These are phyloP conservation scores for Xylaria curta DNA, from an alignment of 495 filamentous ascomycete genomes.

Conservation along the genomic window DNA sequence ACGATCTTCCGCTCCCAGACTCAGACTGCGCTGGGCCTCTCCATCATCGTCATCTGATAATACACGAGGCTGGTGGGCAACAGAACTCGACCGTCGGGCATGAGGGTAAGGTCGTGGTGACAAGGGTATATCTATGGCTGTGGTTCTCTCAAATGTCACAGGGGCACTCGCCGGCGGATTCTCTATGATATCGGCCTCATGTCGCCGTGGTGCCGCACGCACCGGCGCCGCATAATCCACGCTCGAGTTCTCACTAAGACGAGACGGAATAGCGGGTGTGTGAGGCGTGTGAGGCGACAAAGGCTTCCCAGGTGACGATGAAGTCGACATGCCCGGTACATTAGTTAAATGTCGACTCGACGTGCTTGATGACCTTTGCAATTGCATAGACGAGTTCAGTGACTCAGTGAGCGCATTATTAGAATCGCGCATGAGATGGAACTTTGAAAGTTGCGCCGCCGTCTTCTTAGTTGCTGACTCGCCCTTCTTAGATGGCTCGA, in stretches of 20 bases:
- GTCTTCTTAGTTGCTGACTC: conserved; percentile 68
- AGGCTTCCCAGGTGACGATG: conserved; percentile 86
- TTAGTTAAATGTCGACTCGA: conserved; percentile 85
- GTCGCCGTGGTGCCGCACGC: conserved; percentile 29
- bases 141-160: conserved; percentile 58
- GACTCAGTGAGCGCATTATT: conserved; percentile 86
- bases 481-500: conserved; percentile 61
- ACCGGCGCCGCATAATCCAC: conserved; percentile 67
- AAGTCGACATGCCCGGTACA: conserved; percentile 85
- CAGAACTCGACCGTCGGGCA: conserved; percentile 76
- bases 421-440: conserved; percentile 83
- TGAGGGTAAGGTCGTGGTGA: conserved; percentile 71
- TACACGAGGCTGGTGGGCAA: conserved; percentile 69
- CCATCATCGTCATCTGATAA: conserved; percentile 68
- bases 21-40: conserved; percentile 73
- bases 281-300: conserved; percentile 94
- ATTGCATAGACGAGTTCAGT: conserved; percentile 80
- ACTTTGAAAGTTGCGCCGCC: conserved; percentile 74
- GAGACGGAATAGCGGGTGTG: conserved; percentile 88
- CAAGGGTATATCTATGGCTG: conserved; percentile 82
- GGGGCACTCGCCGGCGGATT: conserved; percentile 48
- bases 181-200: conserved; percentile 44
- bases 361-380: conserved; percentile 81
- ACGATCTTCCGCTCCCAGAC: conserved; percentile 73
- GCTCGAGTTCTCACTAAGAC: conserved; percentile 87